Evolutionary conservation across 257 asterid species (phyloP).

Genomic region (Solanum neorickii): DNA sequence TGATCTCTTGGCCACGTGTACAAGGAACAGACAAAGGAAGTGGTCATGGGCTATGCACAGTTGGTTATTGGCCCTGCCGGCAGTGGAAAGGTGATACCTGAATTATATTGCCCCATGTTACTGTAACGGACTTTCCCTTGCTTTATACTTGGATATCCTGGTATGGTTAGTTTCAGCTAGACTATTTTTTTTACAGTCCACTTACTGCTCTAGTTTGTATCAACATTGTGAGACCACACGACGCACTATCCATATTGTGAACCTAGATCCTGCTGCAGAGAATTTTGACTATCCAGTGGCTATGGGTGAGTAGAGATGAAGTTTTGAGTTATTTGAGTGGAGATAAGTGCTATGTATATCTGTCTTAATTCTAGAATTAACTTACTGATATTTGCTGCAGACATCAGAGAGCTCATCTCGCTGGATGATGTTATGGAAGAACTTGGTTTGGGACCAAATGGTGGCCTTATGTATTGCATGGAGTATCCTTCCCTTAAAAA

Average conservation of each 20-base stretch:
- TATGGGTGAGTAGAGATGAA: constrained; percentile 44
- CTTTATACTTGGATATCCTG: background rate
- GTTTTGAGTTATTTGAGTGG: constrained; percentile 1
- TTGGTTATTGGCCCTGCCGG: constrained; percentile 99
- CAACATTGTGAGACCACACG: constrained; percentile 75
- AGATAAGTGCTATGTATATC: background rate
- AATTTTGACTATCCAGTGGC: constrained; percentile 93
- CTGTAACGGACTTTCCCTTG: background rate
- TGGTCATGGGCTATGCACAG: constrained; percentile 85
- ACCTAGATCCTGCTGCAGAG: constrained; percentile 97
- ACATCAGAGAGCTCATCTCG: constrained; percentile 73
- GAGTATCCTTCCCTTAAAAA: constrained; percentile 63
- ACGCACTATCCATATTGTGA: constrained; percentile 68
- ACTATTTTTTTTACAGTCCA: constrained; percentile 45
- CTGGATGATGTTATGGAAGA: constrained; percentile 98
- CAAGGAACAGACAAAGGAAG: background rate
- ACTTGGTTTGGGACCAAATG: constrained; percentile 88
- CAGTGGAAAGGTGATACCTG: constrained; percentile 77
- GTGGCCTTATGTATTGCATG: constrained; percentile 97
- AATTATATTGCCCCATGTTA: background rate
- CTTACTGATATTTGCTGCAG: constrained; percentile 24
- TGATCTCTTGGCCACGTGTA: constrained; percentile 4
- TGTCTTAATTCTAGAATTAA: background rate
- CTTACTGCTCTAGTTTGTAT: constrained; percentile 81
- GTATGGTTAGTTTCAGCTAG: background rate